Base-by-base conservation (phyloP, 805 yeast species). In the Wickerhamomyces chambardii region DNA sequence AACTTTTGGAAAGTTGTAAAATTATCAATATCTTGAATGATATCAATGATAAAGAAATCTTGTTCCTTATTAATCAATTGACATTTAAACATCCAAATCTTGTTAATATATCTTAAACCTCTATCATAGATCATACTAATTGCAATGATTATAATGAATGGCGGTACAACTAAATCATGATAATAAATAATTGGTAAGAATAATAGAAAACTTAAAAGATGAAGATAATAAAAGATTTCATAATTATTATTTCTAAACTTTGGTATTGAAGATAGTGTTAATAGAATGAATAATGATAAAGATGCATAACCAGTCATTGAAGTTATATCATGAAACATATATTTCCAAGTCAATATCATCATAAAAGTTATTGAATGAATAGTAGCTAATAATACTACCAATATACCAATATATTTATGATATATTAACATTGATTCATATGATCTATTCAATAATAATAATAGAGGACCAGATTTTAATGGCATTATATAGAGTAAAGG, bases 401-500 rank as follows among this genome's bases (percentile, higher is more conserved):
- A 21, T 1, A 36, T 31, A 1, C 55, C 55, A 21, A 50, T 17
- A 17, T 41, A 48, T 30, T 48, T 51, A 35, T 51, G 56, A 24
- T 46, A 50, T 5, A 47, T 33, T 2, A 51, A 28, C 14, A 51
- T 34, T 17, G 41, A 43, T 30, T 51, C 55, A 29, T 51, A 51
- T 15, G 51, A 44, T 17, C 35, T 34, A 14, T 39, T 32, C 8
- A 41, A 29, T 19, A 51, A 19, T 8, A 42, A 38, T 6, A 48
- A 31, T 18, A 51, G 33, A 0, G 52, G 47, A 3, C 56, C 52
- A 5, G 46, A 37, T 19, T 51, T 51, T 18, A 51, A 31, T 2
- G 56, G 56, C 6, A 51, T 34, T 15, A 51, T 31, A 36, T 50
- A 50, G n/a, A 51, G 24, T 28, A 51, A 22, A 6, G 56, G 55